Evolutionary conservation across 2,329 filamentous ascomycete genomes (phyloP).

Genomic region (Penicillium sp.): DNA sequence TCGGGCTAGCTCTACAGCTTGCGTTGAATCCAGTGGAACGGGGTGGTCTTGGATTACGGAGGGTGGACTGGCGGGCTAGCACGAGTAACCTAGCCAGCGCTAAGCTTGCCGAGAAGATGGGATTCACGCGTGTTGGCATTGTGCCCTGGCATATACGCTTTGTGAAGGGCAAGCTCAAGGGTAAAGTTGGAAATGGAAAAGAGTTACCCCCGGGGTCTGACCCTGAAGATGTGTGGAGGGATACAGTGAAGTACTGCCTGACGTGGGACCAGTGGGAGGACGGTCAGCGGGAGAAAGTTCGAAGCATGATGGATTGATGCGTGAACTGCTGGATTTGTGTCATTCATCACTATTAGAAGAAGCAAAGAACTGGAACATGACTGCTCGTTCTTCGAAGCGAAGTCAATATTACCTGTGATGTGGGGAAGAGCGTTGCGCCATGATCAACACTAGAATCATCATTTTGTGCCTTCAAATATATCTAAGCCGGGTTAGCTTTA

Average conservation of each 20-base stretch:
- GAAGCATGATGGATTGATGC: not conserved
- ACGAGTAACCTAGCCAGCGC: slow-evolving; percentile 16
- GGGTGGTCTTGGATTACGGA: slow-evolving; percentile 11
- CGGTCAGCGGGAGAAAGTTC: not conserved
- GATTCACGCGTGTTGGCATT: slow-evolving; percentile 14
- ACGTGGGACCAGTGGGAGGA: slow-evolving; percentile 17
- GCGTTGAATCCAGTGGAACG: slow-evolving; percentile 2
- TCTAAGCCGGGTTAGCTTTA: not conserved
- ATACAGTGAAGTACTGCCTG: slow-evolving; percentile 13
- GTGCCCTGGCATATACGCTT: slow-evolving; percentile 19
- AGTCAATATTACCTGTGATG: not conserved
- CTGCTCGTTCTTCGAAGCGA: not conserved
- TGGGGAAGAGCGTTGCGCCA: not conserved
- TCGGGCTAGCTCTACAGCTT: slow-evolving; percentile 14
- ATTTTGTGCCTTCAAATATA: not conserved
- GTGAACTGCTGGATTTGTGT: not conserved
- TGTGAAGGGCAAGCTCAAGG: slow-evolving; percentile 9
- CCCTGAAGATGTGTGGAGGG: slow-evolving; percentile 19
- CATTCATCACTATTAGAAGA: too few relatives aligned
- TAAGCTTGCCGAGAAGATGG: slow-evolving; percentile 18
- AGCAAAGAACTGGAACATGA: not conserved
- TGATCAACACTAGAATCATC: not conserved
- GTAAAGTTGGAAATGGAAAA: slow-evolving; percentile 18
- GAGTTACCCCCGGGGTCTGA: slow-evolving; percentile 11
- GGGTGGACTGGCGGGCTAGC: slow-evolving; percentile 16